Evolutionary conservation across 352 stramenopile genomes (phyloP), one percentile per base, ranked within the genome.

Genomic region (Phytophthora aleatoria): DNA sequence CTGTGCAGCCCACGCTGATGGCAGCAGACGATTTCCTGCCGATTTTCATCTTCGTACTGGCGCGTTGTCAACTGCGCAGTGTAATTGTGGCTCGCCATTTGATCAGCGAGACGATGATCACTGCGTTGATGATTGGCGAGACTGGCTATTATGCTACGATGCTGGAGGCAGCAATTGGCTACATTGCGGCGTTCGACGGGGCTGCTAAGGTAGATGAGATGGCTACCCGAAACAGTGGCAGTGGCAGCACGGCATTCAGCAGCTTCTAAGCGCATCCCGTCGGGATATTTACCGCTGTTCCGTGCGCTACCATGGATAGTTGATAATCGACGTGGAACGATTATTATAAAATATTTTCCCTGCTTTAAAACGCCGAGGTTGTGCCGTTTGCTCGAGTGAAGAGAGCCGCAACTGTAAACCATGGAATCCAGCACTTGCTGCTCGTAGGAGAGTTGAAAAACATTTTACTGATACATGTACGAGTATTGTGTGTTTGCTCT

Each of bases 81-180:
- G 71, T 91, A 0, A 70, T 90, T 20, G 63, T 91, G 11, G 69
- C 82, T 26, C 73, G 81, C 5, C 81, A 89, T 61, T 57, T 93
- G 26, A 78, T 93, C 57, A 91, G 81, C 55, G 82, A 93, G 55
- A 91, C 81, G 9, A 93, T 91, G 85, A 85, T 89, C 35, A 81
- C 82, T 30, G 74, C 67, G 10, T 57, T 91, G 13, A 87, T 90
- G 82, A 84, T 93, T 50, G 85, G 85, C 2, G 85, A 93, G 67
- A 91, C 80, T 9, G 85, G 85, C 11, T 93, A 93, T 59, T 93
- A 93, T 63, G 75, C 83, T 12, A 93, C 85, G 2, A 93, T 91
- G 81, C 68, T 91, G 36, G 85, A 93, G 58, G 82, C 85, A 1
- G 81, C 82, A 0, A 77, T 93, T 31, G 80, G 81, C 24, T 92